These are phyloP conservation scores for Carex scoparia DNA, from an alignment of 176 grass and related monocot genomes.

Conservation along the genomic window DNA sequence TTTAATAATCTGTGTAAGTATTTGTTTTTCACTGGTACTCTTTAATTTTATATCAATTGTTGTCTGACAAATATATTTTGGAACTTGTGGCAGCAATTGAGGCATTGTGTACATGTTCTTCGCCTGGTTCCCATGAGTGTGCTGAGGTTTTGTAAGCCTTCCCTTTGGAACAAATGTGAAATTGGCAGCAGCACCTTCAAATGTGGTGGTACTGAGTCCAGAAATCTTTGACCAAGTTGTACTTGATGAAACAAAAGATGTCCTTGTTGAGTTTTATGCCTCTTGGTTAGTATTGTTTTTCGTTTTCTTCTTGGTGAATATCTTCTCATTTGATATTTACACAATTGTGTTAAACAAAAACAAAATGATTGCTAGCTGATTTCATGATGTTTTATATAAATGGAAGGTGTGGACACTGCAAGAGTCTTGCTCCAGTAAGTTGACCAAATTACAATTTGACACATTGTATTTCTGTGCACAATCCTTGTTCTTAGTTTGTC, in stretches of 20 bases:
- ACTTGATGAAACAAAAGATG: constrained; percentile 94
- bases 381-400: constrained; percentile 25
- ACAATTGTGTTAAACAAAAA: neutral
- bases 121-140: no score
- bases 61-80: no score
- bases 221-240: constrained; percentile 77
- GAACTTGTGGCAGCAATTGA: no score
- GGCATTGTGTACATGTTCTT: no score
- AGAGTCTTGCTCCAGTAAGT: constrained; percentile 96
- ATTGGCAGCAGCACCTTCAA: constrained; percentile 69
- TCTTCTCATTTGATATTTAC: constrained; percentile 16
- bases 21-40: no score
- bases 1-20: no score
- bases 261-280: constrained; percentile 99
- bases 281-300: constrained; percentile 64
- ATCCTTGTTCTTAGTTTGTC: constrained; percentile 9
- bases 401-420: constrained; percentile 95
- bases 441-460: constrained; percentile 20
- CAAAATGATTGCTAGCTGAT: neutral
- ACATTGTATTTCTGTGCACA: constrained; percentile 3
- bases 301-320: neutral
- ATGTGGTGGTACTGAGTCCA: constrained; percentile 56
- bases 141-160: no score
- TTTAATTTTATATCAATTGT: no score
- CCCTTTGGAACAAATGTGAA: no score